phyloP scores from a whole-genome alignment of 345 rosid genomes.

The Brassica rapa region DNA sequence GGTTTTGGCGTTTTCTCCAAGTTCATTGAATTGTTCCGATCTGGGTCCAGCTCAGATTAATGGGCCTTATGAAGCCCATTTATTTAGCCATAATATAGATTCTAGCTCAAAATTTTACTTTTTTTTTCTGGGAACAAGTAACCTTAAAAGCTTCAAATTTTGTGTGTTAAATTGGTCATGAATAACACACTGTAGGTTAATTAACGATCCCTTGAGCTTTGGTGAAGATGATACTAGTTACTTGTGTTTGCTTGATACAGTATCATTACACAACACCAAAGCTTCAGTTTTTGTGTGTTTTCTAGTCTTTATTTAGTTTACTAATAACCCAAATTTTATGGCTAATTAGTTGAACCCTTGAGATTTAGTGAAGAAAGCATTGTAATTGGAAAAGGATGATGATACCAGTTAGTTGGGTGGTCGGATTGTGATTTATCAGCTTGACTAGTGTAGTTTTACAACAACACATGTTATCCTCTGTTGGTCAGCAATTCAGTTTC shows the following conservation, averaged over 20 bases:
- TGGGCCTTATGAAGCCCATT: constrained; percentile 40
- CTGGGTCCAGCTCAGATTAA: constrained; percentile 5
- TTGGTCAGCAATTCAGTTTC: not conserved
- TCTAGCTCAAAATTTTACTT: not conserved
- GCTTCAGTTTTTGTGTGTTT: not conserved
- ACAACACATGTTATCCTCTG: not conserved
- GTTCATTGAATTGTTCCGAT: constrained; percentile 14
- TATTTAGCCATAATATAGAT: not conserved
- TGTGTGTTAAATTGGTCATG: not conserved
- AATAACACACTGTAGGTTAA: not conserved
- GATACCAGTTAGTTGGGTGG: not conserved
- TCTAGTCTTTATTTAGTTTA: not conserved
- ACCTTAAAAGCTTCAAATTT: not conserved
- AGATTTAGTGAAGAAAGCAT: constrained; percentile 19
- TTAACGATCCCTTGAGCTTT: not conserved
- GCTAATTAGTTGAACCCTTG: constrained; percentile 4
- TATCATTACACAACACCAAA: not conserved
- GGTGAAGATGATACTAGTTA: constrained; percentile 15
- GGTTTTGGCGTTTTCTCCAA: constrained; percentile 33
- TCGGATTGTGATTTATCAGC: not conserved
- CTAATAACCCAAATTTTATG: not conserved
- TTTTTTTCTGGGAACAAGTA: not conserved
- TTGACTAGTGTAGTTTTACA: not conserved
- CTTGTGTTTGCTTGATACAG: not conserved
- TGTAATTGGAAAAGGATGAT: not conserved